Conservation (phyloP, 1,284 basidiomycete genomes). For the Malassezia nana region DNA sequence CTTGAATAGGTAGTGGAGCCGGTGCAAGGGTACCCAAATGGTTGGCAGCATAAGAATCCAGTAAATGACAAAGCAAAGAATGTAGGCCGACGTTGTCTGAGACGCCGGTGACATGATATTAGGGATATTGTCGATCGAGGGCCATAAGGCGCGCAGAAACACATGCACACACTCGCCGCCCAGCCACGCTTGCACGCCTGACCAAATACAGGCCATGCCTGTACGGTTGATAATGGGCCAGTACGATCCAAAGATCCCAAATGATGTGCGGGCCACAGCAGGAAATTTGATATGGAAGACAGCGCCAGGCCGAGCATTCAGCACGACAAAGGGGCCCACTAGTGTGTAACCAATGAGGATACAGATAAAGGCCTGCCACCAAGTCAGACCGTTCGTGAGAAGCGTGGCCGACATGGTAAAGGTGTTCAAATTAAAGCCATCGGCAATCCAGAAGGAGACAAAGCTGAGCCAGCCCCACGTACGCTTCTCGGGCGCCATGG, state of each 20-base stretch:
- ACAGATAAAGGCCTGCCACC: conserved; percentile 34
- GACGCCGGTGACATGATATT: conserved; percentile 62
- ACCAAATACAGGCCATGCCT: conserved; percentile 62
- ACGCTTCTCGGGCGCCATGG: conserved; percentile 21
- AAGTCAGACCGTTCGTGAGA: conserved; percentile 22
- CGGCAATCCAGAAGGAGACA: conserved; percentile 39
- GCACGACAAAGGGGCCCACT: conserved; percentile 64
- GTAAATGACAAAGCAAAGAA: conserved; percentile 75
- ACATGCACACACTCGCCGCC: conserved; percentile 64
- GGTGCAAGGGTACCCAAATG: background rate
- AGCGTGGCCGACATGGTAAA: conserved; percentile 17
- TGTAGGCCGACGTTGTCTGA: conserved; percentile 61
- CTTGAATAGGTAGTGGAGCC: background rate
- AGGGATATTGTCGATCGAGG: conserved; percentile 59
- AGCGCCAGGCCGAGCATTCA: conserved; percentile 66
- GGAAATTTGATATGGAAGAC: conserved; percentile 60
- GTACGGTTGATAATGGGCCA: conserved; percentile 69
- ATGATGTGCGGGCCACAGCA: conserved; percentile 60
- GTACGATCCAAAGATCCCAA: conserved; percentile 69
- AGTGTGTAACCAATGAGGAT: conserved; percentile 59
- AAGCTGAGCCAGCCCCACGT: conserved; percentile 30
- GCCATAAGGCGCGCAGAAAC: conserved; percentile 59
- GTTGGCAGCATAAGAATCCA: conserved; percentile 67
- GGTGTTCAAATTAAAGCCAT: conserved; percentile 37
- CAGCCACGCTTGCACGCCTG: conserved; percentile 45